Conservation (phyloP, 2,329 filamentous ascomycete species). For the Fusarium brevicatenulatum region DNA sequence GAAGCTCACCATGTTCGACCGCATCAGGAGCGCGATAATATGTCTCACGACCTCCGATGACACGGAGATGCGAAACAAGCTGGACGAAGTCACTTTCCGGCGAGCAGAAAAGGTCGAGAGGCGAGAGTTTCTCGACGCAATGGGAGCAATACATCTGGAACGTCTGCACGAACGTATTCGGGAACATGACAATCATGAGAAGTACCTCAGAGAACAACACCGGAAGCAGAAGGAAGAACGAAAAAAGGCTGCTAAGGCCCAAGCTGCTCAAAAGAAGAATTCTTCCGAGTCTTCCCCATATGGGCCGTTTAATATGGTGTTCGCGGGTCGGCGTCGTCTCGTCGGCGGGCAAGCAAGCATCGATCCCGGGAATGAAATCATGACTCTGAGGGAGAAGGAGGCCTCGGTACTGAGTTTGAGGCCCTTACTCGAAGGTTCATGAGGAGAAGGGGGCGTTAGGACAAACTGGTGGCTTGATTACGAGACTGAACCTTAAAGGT, state of each 20-base stretch:
- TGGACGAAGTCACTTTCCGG: not conserved
- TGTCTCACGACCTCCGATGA: not conserved
- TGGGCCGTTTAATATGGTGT: no score
- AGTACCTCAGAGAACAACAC: no score
- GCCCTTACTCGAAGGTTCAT: not conserved
- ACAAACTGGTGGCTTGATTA: not conserved
- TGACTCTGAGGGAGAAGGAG: not conserved
- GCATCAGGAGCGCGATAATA: not conserved
- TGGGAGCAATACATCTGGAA: not conserved
- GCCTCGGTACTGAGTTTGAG: no score
- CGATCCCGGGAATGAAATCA: not conserved
- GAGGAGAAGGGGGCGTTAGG: rapidly evolving
- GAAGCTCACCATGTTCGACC: not conserved
- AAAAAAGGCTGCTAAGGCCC: not conserved
- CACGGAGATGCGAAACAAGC: no score
- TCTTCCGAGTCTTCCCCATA: no score
- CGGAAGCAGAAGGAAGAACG: not conserved
- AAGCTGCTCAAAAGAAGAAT: not conserved
- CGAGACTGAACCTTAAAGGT: not conserved
- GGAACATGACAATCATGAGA: rapidly evolving
- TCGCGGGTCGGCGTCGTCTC: no score
- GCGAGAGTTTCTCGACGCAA: rapidly evolving
- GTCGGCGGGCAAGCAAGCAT: no score
- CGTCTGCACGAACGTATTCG: not conserved
- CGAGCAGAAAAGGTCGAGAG: not conserved